Evolutionary conservation across 768 basidiomycete species (phyloP), one percentile per base, ranked within the genome.

Genomic region (Lentinus tigrinus): DNA sequence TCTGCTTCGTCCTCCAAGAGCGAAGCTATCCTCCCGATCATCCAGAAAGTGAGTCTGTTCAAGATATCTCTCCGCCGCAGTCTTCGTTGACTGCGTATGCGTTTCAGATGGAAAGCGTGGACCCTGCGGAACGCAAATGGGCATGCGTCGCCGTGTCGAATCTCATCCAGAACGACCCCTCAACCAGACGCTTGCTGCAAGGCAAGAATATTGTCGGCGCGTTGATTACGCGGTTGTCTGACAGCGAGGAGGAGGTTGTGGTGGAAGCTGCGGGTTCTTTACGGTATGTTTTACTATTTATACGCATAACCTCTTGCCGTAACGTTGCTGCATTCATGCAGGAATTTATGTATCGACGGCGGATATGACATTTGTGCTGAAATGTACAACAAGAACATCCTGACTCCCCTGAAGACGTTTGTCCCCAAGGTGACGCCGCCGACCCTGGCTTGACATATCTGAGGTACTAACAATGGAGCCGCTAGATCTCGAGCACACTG

Each of bases 111-210:
- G 83, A 86, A 66, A 85, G 87, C 70, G 65, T 84, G 5, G 93
- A 96, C 64, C 78, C 82, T 8, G 74, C 81, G 1, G 95, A 98
- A 63, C 84, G 95, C 52, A 92, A 93, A 70, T 97, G 93, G 95
- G 93, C 95, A 3, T 96, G 95, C 70, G 93, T 95, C 23, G 94
- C 95, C 1, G 89, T 96, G n/a, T 94, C 92, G 11, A 96, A 93
- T 71, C 77, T 98, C 48, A 96, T 96, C 61, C 91, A 95, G 70
- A 96, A 96, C 64, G 95, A 98, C 71, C 89, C 95, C 19, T 92
- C 93, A 7, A 97, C 95, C 14, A 78, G 95, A 59, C 76, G 95
- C 61, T 74, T 98, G 65, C 79, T 98, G 19, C 95, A 96, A 68
- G 90, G 91, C 27, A 93, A 91, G 74, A 93, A 95, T 70, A 80